Evolutionary conservation across 495 filamentous ascomycete genomes (phyloP).

Genomic region (Aspergillus cristatus): DNA sequence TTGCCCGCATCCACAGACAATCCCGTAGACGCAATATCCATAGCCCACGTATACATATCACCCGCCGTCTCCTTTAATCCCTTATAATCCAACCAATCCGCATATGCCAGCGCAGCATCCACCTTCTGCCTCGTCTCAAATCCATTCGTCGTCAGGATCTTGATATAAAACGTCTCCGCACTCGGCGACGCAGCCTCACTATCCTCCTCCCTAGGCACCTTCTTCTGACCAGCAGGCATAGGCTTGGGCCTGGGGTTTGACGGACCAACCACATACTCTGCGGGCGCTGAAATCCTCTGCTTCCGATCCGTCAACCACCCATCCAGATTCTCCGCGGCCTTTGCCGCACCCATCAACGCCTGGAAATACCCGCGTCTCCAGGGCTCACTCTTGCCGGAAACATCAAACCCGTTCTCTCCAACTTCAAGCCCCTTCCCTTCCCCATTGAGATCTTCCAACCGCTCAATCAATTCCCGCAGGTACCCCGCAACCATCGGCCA

Average conservation of each 20-base stretch:
- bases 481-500: constrained; percentile 53
- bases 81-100: constrained; percentile 75
- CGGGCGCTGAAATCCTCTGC: constrained; percentile 54
- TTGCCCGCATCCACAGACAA: constrained; percentile 32
- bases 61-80: constrained; percentile 47
- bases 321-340: constrained; percentile 70
- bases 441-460: constrained; percentile 52
- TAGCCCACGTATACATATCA: constrained; percentile 61
- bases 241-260: constrained; percentile 75
- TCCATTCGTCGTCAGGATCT: constrained; percentile 66
- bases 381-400: constrained; percentile 62
- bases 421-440: constrained; percentile 60
- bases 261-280: constrained; percentile 63
- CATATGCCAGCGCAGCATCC: constrained; percentile 71
- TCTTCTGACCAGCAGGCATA: constrained; percentile 46
- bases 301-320: constrained; percentile 63
- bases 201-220: constrained; percentile 60
- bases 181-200: constrained; percentile 53
- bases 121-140: constrained; percentile 65
- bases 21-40: constrained; percentile 55
- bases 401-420: constrained; percentile 54
- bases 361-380: constrained; percentile 82
- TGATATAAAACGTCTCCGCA: constrained; percentile 65
- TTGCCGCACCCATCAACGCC: constrained; percentile 63
- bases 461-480: constrained; percentile 43